Base-by-base conservation (phyloP, 192 early-diverging fungal species). In the Mortierella antarctica region DNA sequence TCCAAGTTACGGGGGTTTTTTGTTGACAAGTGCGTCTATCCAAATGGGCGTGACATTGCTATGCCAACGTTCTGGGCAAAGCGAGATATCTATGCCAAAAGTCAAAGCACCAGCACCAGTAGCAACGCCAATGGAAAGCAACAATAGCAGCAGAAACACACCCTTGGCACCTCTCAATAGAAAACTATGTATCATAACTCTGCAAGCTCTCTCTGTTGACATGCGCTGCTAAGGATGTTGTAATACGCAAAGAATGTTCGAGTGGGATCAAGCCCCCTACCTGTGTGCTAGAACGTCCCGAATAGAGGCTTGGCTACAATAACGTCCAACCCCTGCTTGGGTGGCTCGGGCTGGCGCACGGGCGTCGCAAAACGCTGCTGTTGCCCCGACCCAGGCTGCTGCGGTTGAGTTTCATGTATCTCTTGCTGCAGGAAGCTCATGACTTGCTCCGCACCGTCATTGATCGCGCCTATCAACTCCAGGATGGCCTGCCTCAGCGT, bases 21-120 rank as follows among this genome's bases (percentile, higher is more conserved):
- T 83, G 82, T 91, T 41, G 92, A 95, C 51, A 87, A 88, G 69
- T 84, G 94, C 15, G 94, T 96, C 3, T 93, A 89, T 74, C 95
- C 95, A 2, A 90, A 87, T 48, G 92, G 88, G 74, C 88, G 89
- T 21, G 85, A 88, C 66, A 70, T 94, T 45, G 83, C 87, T 44
- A 84, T 94, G 50, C 92, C 93, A 9, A 85, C 84, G 46, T 80
- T 90, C 21, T 88, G 86, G 88, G 83, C 75, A 14, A 82, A 84
- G 52, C 77, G 79, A 5, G 84, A 84, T 20, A 74, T 80, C n/a
- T 80, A 80, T 46, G 69, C 77, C 40, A 80, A 80, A 60, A 72
- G 59, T 11, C 69, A 72, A 39, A 63, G 64, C 40, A 80, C 59
- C 65, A 65, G n/a, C 41, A 72, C 18, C 31, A 59, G 41, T 21